Percentiles rank a stretch among this genome's conserved stretches.
Evolutionary conservation across 805 yeast genomes (phyloP).

Genomic region (Metschnikowia shivogae): DNA sequence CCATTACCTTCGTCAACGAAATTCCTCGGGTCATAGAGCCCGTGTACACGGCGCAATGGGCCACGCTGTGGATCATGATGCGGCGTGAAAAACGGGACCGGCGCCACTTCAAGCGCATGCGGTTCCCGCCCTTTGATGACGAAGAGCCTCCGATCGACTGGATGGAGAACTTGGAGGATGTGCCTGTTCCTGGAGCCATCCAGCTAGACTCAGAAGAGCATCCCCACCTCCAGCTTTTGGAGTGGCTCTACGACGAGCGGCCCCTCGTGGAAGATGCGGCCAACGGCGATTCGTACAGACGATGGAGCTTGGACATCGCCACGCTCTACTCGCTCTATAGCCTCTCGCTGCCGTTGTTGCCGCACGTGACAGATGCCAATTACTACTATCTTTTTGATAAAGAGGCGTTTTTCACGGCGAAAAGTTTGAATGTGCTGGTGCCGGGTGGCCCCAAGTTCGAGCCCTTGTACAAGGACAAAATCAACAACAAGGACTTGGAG

Average conservation of each 20-base stretch:
- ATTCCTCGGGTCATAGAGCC: constrained; percentile 90
- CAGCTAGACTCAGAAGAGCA: constrained; percentile 57
- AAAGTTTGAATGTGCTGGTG: constrained; percentile 77
- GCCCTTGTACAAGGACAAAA: constrained; percentile 63
- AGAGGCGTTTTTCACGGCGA: constrained; percentile 82
- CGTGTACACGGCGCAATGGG: constrained; percentile 92
- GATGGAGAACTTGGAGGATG: constrained; percentile 70
- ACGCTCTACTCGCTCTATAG: constrained; percentile 64
- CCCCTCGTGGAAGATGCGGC: constrained; percentile 60
- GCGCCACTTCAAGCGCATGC: constrained; percentile 82
- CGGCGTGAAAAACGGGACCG: constrained; percentile 90
- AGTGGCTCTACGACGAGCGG: constrained; percentile 78
- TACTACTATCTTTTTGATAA: constrained; percentile 70
- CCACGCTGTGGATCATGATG: constrained; percentile 89
- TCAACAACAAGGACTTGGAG: constrained; percentile 56
- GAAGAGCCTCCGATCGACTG: constrained; percentile 91
- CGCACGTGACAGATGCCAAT: constrained; percentile 56
- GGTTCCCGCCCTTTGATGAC: constrained; percentile 95
- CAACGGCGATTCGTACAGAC: constrained; percentile 74
- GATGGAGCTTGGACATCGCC: constrained; percentile 61
- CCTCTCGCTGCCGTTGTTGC: constrained; percentile 65
- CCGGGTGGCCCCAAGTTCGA: constrained; percentile 98
- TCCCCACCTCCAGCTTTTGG: constrained; percentile 54
- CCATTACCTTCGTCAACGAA: constrained; percentile 92
- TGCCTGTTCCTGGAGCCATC: constrained; percentile 71